These are phyloP conservation scores for Starmerella stigmatis DNA, from an alignment of 805 yeast species.

Conservation along the genomic window DNA sequence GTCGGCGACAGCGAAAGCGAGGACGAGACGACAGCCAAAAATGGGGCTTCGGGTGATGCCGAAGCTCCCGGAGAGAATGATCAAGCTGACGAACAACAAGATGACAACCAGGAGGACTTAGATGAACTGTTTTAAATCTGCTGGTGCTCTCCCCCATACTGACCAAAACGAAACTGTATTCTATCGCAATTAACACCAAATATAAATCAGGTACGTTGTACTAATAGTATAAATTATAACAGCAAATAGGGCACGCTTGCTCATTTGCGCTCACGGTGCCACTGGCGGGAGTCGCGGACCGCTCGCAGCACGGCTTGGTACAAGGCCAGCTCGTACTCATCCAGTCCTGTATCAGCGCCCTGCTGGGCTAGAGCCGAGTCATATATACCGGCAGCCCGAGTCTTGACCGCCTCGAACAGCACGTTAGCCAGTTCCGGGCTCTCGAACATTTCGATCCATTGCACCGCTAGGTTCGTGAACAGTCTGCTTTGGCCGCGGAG, in stretches of 20 bases:
- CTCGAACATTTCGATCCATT: conserved; percentile 65
- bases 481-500: conserved; percentile 54
- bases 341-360: conserved; percentile 39
- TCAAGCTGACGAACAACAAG: conserved; percentile 23
- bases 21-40: conserved; percentile 18
- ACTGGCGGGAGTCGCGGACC: conserved; percentile 36
- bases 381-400: conserved; percentile 59
- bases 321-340: conserved; percentile 24
- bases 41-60: no score
- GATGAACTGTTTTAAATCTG: conserved; percentile 21
- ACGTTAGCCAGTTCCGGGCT: conserved; percentile 53
- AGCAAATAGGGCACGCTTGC: background rate
- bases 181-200: no score
- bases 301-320: conserved; percentile 24
- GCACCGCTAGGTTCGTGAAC: conserved; percentile 58
- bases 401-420: conserved; percentile 42
- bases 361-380: conserved; percentile 53
- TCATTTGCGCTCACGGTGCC: conserved; percentile 29
- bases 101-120: conserved; percentile 25
- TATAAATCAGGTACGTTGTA: no score
- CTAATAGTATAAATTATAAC: no score
- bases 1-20: conserved; percentile 19
- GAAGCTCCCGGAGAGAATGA: no score
- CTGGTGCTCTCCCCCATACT: background rate
- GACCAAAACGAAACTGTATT: no score